phyloP scores from a whole-genome alignment of 2,329 filamentous ascomycete species.

The Ophiostoma sp. region DNA sequence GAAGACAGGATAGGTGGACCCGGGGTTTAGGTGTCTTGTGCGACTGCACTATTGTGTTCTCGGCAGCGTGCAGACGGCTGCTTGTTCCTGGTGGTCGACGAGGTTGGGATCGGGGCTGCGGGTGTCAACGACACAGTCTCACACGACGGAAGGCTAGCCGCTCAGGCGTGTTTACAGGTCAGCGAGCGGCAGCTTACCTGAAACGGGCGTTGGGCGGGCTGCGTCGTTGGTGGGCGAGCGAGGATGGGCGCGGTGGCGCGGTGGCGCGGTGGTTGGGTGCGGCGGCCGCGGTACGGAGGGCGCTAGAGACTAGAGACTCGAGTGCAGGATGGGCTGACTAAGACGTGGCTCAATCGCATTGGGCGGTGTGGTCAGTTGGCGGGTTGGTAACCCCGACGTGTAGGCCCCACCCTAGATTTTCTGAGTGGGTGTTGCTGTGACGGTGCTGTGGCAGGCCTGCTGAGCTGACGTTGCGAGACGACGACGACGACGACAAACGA shows the following conservation, averaged over 20 bases:
- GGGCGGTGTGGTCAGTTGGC: background rate
- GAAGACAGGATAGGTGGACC: too few species aligned
- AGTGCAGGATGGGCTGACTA: background rate
- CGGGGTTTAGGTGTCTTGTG: too few species aligned
- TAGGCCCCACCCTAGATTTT: background rate
- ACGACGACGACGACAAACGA: too few species aligned
- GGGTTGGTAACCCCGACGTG: background rate
- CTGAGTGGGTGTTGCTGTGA: background rate
- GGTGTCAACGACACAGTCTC: too few species aligned
- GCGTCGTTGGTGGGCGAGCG: too few species aligned
- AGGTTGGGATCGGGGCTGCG: too few species aligned
- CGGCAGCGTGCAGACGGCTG: too few species aligned
- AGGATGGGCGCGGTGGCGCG: background rate
- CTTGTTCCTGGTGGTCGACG: too few species aligned
- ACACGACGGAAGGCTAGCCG: too few species aligned
- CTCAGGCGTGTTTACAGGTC: too few species aligned
- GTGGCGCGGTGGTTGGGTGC: background rate
- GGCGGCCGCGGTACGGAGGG: background rate
- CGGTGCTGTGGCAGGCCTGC: background rate
- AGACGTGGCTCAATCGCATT: slow-evolving; percentile 5
- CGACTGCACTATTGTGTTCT: too few species aligned
- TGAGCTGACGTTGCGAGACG: too few species aligned
- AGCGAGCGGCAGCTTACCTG: background rate
- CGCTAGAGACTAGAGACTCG: background rate
- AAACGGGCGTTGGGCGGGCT: background rate